Evolutionary conservation across 805 yeast genomes (phyloP), one percentile per base, ranked within the genome.

Genomic region (Saturnispora sekii): DNA sequence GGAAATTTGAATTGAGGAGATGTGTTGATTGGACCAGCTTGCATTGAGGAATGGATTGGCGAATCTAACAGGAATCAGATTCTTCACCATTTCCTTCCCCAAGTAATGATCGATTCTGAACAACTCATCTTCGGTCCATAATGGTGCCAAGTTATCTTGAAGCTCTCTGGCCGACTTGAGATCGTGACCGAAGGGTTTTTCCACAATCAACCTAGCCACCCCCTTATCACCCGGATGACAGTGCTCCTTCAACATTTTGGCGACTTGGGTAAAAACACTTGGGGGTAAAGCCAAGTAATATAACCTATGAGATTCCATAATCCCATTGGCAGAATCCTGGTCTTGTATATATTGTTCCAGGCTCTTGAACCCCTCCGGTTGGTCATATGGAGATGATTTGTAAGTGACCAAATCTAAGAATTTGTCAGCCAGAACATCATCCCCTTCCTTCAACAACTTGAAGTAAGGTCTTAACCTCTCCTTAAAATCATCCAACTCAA

Each of bases 71-170:
- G 88, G 87, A 48, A 87, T 67, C 58, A 93, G 72, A 70, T 90
- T 93, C 73, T 90, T 93, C 46, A 93, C 97, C 89, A 93, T 79
- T 69, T 93, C 98, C 69, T 93, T 93, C 54, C 98, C 98, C 57
- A 93, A 73, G 63, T 93, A 93, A 67, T 93, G 98, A 68, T 93
- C 98, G 56, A 93, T 93, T 71, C 98, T 81, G 72, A 76, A 93
- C 40, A 90, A 70, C 69, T 93, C 97, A 4, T 83, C 89, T 67
- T 93, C 98, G 21, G 76, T 66, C 77, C 89, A 90, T 41, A 89
- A 66, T 15, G 97, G 97, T 14, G 89, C 78, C 56, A 93, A 73
- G 50, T 76, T 73, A 46, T 67, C 58, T 69, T 88, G 96, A 60
- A 93, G 70, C 55, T 77, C 81, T 57, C 86, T 76, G 4, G 95